phyloP scores from a whole-genome alignment of 2,329 filamentous ascomycete genomes.

The Chaetomium olivaceum region DNA sequence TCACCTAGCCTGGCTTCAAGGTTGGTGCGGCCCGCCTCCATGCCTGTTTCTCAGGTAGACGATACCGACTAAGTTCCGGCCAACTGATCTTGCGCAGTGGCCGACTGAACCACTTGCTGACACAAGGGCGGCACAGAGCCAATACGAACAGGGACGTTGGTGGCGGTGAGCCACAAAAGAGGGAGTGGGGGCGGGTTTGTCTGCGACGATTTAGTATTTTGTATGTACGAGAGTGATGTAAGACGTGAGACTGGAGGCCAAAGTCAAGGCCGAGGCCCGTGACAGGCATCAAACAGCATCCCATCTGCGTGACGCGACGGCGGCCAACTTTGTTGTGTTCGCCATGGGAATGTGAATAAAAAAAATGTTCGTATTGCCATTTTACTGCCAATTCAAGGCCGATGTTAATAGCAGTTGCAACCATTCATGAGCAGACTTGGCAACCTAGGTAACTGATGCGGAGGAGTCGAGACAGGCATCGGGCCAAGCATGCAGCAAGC shows the following conservation, averaged over 20 bases:
- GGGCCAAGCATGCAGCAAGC: neutral
- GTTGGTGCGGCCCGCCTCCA: conserved; percentile 1
- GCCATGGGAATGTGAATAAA: neutral
- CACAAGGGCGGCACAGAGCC: neutral
- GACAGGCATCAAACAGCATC: conserved; percentile 9
- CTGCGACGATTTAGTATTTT: neutral
- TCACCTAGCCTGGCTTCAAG: neutral
- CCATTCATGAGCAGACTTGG: neutral
- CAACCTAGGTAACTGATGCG: neutral
- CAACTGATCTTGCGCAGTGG: neutral
- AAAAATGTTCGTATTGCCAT: neutral
- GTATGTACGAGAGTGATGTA: neutral
- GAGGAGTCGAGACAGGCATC: neutral
- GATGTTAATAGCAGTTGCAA: neutral
- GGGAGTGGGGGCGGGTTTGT: neutral
- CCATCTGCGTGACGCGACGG: neutral
- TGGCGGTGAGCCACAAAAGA: neutral
- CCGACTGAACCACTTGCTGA: neutral
- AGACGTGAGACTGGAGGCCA: neutral
- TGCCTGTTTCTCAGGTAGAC: neutral
- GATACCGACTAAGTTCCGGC: neutral
- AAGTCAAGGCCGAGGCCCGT: neutral
- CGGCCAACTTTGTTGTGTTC: neutral
- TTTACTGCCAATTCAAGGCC: neutral
- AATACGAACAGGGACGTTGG: neutral